These are phyloP conservation scores for Somion occarium DNA, from an alignment of 1,284 basidiomycete species.

Conservation along the genomic window DNA sequence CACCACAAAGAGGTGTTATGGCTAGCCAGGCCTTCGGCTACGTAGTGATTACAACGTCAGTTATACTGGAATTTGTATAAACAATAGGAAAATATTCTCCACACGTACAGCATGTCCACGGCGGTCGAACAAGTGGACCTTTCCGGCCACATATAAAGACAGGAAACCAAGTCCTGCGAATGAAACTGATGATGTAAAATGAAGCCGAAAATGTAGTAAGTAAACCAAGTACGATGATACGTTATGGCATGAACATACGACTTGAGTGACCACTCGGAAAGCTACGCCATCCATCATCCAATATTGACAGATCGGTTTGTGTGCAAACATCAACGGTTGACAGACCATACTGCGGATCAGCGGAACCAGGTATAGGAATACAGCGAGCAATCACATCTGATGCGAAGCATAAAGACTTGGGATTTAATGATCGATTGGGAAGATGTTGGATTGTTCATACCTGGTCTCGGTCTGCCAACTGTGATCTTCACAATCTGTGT, in stretches of 20 bases:
- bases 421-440: neutral
- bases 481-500: constrained; percentile 86
- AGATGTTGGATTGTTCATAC: constrained; percentile 37
- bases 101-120: constrained; percentile 70
- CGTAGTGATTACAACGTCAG: constrained; percentile 1
- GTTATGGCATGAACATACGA: constrained; percentile 38
- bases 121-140: constrained; percentile 86
- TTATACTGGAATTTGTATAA: neutral
- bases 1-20: constrained; percentile 73
- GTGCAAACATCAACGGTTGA: constrained; percentile 80
- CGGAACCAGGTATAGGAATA: constrained; percentile 60
- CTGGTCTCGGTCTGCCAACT: constrained; percentile 87
- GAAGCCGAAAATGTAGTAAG: neutral
- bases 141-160: constrained; percentile 85
- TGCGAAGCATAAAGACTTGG: neutral
- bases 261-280: constrained; percentile 94
- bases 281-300: constrained; percentile 87
- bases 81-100: neutral
- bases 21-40: constrained; percentile 85
- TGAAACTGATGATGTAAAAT: constrained; percentile 50
- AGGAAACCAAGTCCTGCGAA: constrained; percentile 93
- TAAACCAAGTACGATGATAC: too few species aligned
- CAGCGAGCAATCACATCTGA: constrained; percentile 82
- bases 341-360: constrained; percentile 72
- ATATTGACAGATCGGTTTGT: constrained; percentile 48